These are phyloP conservation scores for Trichosporon sp. DNA, from an alignment of 1,284 basidiomycete genomes.

Conservation along the genomic window DNA sequence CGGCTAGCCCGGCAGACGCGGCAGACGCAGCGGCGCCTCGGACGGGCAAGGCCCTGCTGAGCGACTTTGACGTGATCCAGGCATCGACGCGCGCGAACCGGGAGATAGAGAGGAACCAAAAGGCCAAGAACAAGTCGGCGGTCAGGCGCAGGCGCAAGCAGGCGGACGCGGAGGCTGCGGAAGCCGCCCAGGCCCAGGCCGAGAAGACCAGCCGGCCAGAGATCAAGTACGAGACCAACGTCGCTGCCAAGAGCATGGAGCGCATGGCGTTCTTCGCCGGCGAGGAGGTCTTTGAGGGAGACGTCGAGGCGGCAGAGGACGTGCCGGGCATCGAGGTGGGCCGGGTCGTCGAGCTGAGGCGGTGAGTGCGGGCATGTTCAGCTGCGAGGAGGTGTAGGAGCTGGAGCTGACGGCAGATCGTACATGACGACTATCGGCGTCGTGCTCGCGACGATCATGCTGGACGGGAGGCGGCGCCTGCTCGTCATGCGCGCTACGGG, in stretches of 20 bases:
- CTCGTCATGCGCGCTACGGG: constrained; percentile 37
- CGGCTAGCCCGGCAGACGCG: no score
- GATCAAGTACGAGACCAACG: constrained; percentile 7
- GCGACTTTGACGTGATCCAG: not conserved
- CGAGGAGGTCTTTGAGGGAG: not conserved
- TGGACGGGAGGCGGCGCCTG: constrained; percentile 30
- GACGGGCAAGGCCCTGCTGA: no score
- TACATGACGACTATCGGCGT: constrained; percentile 34
- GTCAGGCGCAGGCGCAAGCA: no score
- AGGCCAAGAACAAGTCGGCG: constrained; percentile 8
- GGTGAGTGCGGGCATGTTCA: constrained; percentile 25
- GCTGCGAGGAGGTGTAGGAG: not conserved
- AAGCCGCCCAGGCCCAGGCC: not conserved
- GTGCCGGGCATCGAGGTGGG: constrained; percentile 31
- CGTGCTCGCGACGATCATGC: constrained; percentile 33
- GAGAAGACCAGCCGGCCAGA: not conserved
- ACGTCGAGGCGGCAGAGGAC: constrained; percentile 12
- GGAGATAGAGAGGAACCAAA: not conserved
- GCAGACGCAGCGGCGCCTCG: no score
- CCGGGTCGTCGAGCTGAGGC: constrained; percentile 37
- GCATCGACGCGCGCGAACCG: no score
- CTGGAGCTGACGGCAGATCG: not conserved
- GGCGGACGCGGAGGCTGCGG: no score
- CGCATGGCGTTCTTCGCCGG: constrained; percentile 14
- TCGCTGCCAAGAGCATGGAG: constrained; percentile 9